Evolutionary conservation across 495 filamentous ascomycete species (phyloP).

Genomic region (Trichoderma erinaceum): DNA sequence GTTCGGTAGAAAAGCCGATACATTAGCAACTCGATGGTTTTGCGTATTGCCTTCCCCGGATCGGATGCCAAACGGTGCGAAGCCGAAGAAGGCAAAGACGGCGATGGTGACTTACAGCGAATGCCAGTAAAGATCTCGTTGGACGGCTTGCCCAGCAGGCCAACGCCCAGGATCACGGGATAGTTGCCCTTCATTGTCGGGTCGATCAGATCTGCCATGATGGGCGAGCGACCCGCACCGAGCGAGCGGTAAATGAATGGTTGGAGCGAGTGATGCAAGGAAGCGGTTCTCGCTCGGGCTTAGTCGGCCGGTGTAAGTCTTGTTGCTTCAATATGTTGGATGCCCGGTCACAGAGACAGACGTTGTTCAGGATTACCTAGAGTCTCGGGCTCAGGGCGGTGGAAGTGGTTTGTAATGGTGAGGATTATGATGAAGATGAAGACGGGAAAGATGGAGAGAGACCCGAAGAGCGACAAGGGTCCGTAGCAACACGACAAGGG

Average conservation of each 20-base stretch:
- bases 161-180: conserved; percentile 51
- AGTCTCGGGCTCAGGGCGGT: not conserved
- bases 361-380: not conserved
- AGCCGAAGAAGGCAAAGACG: not conserved
- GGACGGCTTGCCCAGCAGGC: conserved; percentile 43
- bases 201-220: conserved; percentile 26
- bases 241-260: too few species aligned
- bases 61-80: not conserved
- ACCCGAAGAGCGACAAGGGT: not conserved
- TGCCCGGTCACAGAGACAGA: not conserved
- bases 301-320: not conserved
- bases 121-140: conserved; percentile 49
- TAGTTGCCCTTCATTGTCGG: conserved; percentile 48
- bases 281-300: not conserved
- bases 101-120: conserved; percentile 36
- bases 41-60: not conserved
- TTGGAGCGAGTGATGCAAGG: not conserved
- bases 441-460: not conserved
- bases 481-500: not conserved
- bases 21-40: conserved; percentile 15
- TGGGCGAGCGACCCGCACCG: not conserved
- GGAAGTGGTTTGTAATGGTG: not conserved
- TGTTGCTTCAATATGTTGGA: not conserved
- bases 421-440: not conserved
- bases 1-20: not conserved